Conservation (phyloP, 345 rosid species). For the Rhizophora apiculata region DNA sequence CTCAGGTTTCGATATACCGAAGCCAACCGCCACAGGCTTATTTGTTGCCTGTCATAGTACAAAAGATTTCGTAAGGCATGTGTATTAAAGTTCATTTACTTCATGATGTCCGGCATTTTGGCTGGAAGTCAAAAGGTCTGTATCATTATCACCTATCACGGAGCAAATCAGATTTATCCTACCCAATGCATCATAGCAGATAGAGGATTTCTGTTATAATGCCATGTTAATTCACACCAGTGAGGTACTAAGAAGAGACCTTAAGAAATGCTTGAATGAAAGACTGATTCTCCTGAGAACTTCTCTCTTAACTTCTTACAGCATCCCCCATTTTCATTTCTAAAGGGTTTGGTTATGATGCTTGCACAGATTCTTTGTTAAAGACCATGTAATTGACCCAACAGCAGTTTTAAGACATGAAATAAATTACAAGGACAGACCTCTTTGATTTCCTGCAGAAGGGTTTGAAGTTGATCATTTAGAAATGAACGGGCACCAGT, state of each 20-base stretch:
- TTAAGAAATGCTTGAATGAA: background rate
- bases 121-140: background rate
- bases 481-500: conserved; percentile 83
- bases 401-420: background rate
- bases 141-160: background rate
- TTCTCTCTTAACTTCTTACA: background rate
- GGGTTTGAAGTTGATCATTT: conserved; percentile 57
- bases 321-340: background rate
- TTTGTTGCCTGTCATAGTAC: conserved; percentile 40
- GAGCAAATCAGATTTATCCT: background rate
- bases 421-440: conserved; percentile 22
- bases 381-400: background rate
- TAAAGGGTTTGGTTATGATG: background rate
- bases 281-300: background rate
- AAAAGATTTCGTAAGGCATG: background rate
- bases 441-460: conserved; percentile 67
- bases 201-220: background rate
- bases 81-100: background rate
- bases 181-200: background rate
- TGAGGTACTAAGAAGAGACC: background rate
- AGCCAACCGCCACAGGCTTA: conserved; percentile 81
- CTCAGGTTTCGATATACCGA: conserved; percentile 80
- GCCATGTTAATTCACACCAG: background rate
- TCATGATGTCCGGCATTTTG: background rate
- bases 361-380: too few relatives aligned